Percentiles rank a stretch among this genome's conserved stretches.
These are phyloP conservation scores for Entomortierella parvispora DNA, from an alignment of 192 early-diverging fungal genomes.

Conservation along the genomic window DNA sequence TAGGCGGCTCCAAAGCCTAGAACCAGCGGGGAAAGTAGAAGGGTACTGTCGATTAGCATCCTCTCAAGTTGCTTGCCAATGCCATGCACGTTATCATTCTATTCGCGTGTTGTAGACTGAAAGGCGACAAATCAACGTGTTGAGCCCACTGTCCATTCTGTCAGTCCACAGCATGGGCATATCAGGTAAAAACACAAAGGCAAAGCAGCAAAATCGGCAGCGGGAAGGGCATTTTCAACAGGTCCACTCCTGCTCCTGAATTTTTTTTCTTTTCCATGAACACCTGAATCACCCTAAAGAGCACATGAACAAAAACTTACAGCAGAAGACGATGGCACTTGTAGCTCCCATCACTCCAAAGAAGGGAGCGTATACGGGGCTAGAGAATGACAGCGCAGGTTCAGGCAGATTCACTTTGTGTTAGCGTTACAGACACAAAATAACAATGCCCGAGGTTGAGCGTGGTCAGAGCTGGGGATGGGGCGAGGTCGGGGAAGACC, in stretches of 20 bases:
- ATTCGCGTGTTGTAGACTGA: too few species aligned
- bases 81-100: neutral
- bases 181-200: too few species aligned
- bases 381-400: constrained; percentile 2
- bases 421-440: neutral
- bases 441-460: neutral
- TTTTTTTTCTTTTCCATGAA: too few species aligned
- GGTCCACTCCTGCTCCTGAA: too few species aligned
- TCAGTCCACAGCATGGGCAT: too few species aligned
- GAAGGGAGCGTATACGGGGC: constrained; percentile 95
- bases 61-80: neutral
- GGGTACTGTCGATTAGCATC: neutral
- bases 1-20: constrained; percentile 91
- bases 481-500: too few species aligned
- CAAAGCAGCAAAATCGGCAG: too few species aligned
- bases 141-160: too few species aligned
- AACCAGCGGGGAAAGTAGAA: neutral
- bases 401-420: neutral
- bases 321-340: constrained; percentile 90
- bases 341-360: constrained; percentile 95
- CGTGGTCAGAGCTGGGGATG: too few species aligned
- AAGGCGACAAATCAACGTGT: too few species aligned
- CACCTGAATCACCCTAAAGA: neutral
- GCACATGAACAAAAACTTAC: constrained; percentile 61
- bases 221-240: too few species aligned